Base-by-base conservation (phyloP, 805 yeast genomes). In the Candida maris region DNA sequence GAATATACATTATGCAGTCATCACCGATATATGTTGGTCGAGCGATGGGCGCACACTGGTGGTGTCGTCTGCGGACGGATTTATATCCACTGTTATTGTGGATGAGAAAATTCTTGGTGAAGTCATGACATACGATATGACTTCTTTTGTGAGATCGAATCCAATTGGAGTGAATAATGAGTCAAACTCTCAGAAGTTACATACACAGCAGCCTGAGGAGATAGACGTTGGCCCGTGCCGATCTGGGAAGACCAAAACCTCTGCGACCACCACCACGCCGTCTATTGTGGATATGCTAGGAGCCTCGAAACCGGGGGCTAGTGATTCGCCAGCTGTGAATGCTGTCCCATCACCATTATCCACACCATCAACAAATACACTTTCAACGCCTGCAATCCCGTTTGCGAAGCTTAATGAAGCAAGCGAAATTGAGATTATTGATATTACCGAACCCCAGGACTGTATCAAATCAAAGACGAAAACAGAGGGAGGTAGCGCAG, bases 21-120 rank as follows among this genome's bases (percentile, higher is more conserved):
- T 93, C 22, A 89, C 98, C 0, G 98, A 93, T 56, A 53, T 91
- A 32, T 63, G 81, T 6, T 93, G 98, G 98, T 72, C 85, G 16
- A 60, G 64, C 4, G 88, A 85, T 57, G 98, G 97, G 0, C 59
- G 61, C 12, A 63, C 74, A 10, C 59, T 93, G 13, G 66, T 91
- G 48, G 68, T 85, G 17, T 79, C 95, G 5, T 85, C 96, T 0
- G 84, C 95, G 0, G 98, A 93, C 58, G 97, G 97, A 14, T 91
- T 88, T 57, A 83, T 96, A 46, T 82, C 96, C 1, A 71, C 72
- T 30, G 58, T 89, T 1, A 59, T 65, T 5, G 73, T 87, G 32
- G 72, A 72, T 4, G 58, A 62, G 2, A 70, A 62, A 3, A 67
- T 76, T 9, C 66, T 86, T 22, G 96, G 96, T 1, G 65, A 57